Evolutionary conservation across 2,329 filamentous ascomycete species (phyloP), one percentile per base, ranked within the genome.

Genomic region (Stachybotrys echinatus): DNA sequence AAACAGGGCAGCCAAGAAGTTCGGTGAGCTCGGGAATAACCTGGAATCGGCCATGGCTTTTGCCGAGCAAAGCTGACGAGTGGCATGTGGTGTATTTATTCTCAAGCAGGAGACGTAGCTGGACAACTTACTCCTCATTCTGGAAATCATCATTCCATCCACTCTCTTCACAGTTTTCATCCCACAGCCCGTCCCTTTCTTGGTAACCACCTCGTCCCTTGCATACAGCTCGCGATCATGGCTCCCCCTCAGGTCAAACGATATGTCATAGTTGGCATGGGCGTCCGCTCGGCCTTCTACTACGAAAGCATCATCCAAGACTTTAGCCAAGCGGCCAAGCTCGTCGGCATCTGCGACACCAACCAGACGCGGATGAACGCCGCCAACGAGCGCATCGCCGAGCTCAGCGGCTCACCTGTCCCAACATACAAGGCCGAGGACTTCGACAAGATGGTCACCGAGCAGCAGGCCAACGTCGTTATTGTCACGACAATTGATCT

Each of bases 401-500:
- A 61, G 17, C 58, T 75, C 1, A 66, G 68, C 3, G 61, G 67
- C 48, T 50, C 55, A 6, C 52, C 51, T 3, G 54, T 75, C 4
- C 72, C 71, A 2, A 75, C 71, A 0, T 77, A 73, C 60, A 67
- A 69, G 47, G 70, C 71, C 6, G 49, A 55, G 1, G 68, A 73
- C 49, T 76, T 76, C 50, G 73, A 75, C 54, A 65, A 61, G 27
- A 76, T 77, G 74, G 66, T 72, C 44, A 47, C 62, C 22, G 73
- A 76, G 45, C 71, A 69, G 3, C 68, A 66, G 39, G 72, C 74
- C 2, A 72, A 76, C 50, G 71, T 71, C 48, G 66, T 76, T 14
- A 75, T 77, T 44, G 67, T 76, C 21, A 76, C 74, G 2, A 76
- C 74, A 0, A 76, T 76, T 52, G 74, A 77, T 58, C 65, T 71